A percentile compares a stretch with the other conserved stretches of the same genome.
phyloP scores from a whole-genome alignment of 2,329 filamentous ascomycete species.

The Fusarium sp. region DNA sequence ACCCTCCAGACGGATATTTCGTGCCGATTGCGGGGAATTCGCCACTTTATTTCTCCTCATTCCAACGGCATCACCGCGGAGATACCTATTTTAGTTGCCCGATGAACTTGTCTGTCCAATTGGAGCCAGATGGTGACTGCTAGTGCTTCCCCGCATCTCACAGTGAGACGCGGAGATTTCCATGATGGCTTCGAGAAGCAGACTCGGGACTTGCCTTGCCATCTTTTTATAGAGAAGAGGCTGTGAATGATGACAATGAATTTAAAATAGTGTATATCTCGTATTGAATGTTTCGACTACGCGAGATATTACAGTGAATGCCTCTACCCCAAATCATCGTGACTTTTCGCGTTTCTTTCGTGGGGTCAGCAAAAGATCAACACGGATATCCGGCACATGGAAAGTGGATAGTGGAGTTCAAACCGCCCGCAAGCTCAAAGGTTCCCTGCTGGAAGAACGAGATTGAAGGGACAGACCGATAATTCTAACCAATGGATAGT shows the following conservation, averaged over 20 bases:
- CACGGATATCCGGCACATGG: not conserved
- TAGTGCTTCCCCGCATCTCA: not conserved
- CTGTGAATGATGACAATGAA: too few relatives aligned
- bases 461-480: not conserved
- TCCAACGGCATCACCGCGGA: not conserved
- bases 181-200: not conserved
- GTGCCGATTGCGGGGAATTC: slow-evolving; percentile 14
- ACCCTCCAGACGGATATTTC: not conserved
- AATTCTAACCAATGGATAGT: not conserved
- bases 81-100: not conserved
- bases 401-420: not conserved
- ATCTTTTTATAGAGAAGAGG: not conserved
- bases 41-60: not conserved
- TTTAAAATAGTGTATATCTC: not conserved
- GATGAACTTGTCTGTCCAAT: not conserved
- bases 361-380: not conserved
- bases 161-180: not conserved
- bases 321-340: not conserved
- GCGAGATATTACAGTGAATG: not conserved
- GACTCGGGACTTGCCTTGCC: not conserved
- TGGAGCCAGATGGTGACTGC: rapidly evolving
- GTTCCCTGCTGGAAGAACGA: not conserved
- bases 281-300: not conserved
- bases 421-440: not conserved
- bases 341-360: not conserved